Evolutionary conservation across 1,284 basidiomycete species (phyloP).

Genomic region (Irpex sp.): DNA sequence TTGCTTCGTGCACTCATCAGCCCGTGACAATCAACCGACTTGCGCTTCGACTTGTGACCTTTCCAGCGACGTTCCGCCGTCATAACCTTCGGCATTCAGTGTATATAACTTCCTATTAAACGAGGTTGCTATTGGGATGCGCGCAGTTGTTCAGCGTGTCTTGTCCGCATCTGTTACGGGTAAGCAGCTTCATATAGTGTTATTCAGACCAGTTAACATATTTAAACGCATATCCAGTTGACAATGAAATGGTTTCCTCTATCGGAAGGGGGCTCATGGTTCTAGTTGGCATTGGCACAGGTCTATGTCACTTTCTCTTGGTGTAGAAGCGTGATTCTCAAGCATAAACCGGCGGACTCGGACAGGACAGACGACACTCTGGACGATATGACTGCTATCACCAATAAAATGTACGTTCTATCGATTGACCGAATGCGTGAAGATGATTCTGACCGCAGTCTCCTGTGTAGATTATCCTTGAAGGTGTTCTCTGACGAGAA

Average conservation of each 20-base stretch:
- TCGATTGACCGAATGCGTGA: neutral
- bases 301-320: conserved; percentile 37
- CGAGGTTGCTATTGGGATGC: conserved; percentile 41
- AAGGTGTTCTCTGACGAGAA: conserved; percentile 69
- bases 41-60: conserved; percentile 8
- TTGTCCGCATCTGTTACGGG: conserved; percentile 72
- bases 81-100: conserved; percentile 10
- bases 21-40: conserved; percentile 1
- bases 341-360: conserved; percentile 21
- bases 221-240: conserved; percentile 42
- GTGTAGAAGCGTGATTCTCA: conserved; percentile 9
- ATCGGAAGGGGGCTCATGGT: conserved; percentile 85
- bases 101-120: neutral
- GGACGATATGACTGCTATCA: conserved; percentile 64
- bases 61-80: conserved; percentile 12
- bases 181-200: conserved; percentile 24
- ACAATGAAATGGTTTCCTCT: conserved; percentile 68
- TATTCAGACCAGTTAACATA: neutral
- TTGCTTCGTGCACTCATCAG: conserved; percentile 5
- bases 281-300: conserved; percentile 81
- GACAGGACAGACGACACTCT: conserved; percentile 68
- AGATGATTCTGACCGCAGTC: neutral
- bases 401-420: conserved; percentile 70
- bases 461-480: conserved; percentile 54
- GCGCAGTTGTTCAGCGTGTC: conserved; percentile 77